A percentile compares a stretch with the other conserved stretches of the same genome.
Conservation (phyloP, 2,329 filamentous ascomycete species). For the Fusarium hainanense region DNA sequence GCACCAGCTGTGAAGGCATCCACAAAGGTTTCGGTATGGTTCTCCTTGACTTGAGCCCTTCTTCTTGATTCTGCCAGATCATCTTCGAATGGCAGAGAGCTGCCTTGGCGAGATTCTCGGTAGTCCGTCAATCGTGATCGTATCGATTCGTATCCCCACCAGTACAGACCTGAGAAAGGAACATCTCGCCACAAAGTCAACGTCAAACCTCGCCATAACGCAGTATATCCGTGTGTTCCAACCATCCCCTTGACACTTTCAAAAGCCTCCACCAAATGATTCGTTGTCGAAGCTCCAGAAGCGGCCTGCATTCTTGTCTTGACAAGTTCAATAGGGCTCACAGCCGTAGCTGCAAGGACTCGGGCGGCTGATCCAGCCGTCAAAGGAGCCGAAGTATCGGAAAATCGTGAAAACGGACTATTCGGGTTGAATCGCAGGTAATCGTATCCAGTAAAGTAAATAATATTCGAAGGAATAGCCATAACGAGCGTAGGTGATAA, state of each 20-base stretch:
- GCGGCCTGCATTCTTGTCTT: slow-evolving; percentile 91
- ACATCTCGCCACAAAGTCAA: slow-evolving; percentile 97
- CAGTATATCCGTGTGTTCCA: slow-evolving; percentile 76
- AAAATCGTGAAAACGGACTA: slow-evolving; percentile 75
- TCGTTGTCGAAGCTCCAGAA: slow-evolving; percentile 65
- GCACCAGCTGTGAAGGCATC: slow-evolving; percentile 93
- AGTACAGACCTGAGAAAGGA: slow-evolving; percentile 96
- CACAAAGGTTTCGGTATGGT: slow-evolving; percentile 79
- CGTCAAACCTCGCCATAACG: slow-evolving; percentile 89
- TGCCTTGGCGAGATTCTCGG: slow-evolving; percentile 65
- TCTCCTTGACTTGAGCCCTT: slow-evolving; percentile 72
- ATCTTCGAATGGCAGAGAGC: slow-evolving; percentile 50
- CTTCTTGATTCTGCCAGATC: slow-evolving; percentile 57
- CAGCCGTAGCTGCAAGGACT: slow-evolving; percentile 81
- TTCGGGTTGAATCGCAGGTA: slow-evolving; percentile 81
- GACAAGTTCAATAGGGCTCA: slow-evolving; percentile 94
- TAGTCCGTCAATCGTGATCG: slow-evolving; percentile 76
- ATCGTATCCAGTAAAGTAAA: slow-evolving; percentile 98
- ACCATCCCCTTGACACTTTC: slow-evolving; percentile 84
- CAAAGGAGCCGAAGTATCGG: slow-evolving; percentile 81
- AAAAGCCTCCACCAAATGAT: slow-evolving; percentile 83
- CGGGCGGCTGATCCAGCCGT: slow-evolving; percentile 83
- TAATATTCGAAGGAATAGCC: slow-evolving; percentile 95
- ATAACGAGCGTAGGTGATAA: slow-evolving; percentile 94
- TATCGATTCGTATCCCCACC: slow-evolving; percentile 95